Evolutionary conservation across 768 basidiomycete genomes (phyloP).

Genomic region (Lentinula detonsa): DNA sequence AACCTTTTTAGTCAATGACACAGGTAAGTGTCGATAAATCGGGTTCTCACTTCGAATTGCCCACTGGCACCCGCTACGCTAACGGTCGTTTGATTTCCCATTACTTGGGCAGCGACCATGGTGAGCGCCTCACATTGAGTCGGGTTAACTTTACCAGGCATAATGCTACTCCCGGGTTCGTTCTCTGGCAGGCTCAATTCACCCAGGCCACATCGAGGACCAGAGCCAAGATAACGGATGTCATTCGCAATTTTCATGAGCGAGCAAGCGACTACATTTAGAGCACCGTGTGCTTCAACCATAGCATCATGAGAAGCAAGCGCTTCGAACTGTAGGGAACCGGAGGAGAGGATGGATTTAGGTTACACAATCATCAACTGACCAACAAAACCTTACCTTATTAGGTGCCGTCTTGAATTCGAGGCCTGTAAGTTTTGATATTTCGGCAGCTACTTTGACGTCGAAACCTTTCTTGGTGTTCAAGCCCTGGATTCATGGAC

Average conservation of each 20-base stretch:
- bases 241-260: conserved; percentile 99
- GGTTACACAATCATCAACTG: background rate
- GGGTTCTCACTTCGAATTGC: conserved; percentile 80
- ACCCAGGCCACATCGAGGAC: conserved; percentile 95
- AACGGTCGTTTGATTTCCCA: conserved; percentile 94
- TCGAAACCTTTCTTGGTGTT: conserved; percentile 98
- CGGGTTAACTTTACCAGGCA: conserved; percentile 99
- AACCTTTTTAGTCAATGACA: conserved; percentile 6
- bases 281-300: conserved; percentile 93
- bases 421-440: conserved; percentile 86
- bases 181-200: conserved; percentile 95
- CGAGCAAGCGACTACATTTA: conserved; percentile 94
- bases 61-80: conserved; percentile 91
- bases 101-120: conserved; percentile 98
- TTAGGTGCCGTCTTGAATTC: conserved; percentile 96
- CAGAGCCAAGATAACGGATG: conserved; percentile 95
- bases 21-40: background rate
- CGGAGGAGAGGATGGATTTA: background rate
- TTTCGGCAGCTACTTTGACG: conserved; percentile 86
- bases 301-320: conserved; percentile 97
- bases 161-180: conserved; percentile 98
- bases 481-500: conserved; percentile 57
- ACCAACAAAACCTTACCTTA: conserved; percentile 51
- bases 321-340: conserved; percentile 75
- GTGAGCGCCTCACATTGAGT: conserved; percentile 99